These are phyloP conservation scores for Colletotrichum theobromicola DNA, from an alignment of 2,329 filamentous ascomycete species.

Conservation along the genomic window DNA sequence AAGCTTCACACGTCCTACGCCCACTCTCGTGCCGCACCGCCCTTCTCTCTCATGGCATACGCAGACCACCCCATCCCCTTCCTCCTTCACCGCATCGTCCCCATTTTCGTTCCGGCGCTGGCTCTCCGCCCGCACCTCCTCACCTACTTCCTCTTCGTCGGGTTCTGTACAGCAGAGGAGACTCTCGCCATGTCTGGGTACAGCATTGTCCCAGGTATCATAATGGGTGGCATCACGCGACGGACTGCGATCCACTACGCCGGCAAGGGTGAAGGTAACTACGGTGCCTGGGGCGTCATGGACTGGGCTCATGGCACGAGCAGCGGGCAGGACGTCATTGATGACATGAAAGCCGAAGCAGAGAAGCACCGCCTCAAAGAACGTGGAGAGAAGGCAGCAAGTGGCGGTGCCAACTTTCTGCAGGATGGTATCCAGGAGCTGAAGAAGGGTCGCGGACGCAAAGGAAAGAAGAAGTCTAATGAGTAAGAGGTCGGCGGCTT, in stretches of 20 bases:
- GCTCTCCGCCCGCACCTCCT: slow-evolving; percentile 73
- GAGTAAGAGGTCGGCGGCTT: background rate
- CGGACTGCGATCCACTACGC: slow-evolving; percentile 60
- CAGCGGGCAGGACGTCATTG: slow-evolving; percentile 54
- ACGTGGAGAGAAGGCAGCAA: slow-evolving; percentile 37
- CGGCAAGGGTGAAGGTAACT: slow-evolving; percentile 62
- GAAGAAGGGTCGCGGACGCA: slow-evolving; percentile 25
- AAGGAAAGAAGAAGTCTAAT: slow-evolving; percentile 21
- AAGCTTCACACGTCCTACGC: slow-evolving; percentile 48
- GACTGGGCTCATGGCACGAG: slow-evolving; percentile 67
- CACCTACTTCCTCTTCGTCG: slow-evolving; percentile 71
- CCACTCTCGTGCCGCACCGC: slow-evolving; percentile 60
- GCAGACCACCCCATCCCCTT: slow-evolving; percentile 73
- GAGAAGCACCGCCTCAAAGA: slow-evolving; percentile 60
- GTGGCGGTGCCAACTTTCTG: slow-evolving; percentile 35
- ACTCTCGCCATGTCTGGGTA: slow-evolving; percentile 73
- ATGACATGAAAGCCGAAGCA: slow-evolving; percentile 60
- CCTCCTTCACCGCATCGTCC: slow-evolving; percentile 67
- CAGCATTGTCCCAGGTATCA: slow-evolving; percentile 57
- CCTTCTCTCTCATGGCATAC: slow-evolving; percentile 66
- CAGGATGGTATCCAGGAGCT: slow-evolving; percentile 31
- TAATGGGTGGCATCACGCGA: slow-evolving; percentile 56
- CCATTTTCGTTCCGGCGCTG: slow-evolving; percentile 69
- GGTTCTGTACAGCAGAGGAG: slow-evolving; percentile 69
- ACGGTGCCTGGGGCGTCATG: slow-evolving; percentile 64